Conservation (phyloP, 768 basidiomycete genomes). For the Tremella mesenterica region DNA sequence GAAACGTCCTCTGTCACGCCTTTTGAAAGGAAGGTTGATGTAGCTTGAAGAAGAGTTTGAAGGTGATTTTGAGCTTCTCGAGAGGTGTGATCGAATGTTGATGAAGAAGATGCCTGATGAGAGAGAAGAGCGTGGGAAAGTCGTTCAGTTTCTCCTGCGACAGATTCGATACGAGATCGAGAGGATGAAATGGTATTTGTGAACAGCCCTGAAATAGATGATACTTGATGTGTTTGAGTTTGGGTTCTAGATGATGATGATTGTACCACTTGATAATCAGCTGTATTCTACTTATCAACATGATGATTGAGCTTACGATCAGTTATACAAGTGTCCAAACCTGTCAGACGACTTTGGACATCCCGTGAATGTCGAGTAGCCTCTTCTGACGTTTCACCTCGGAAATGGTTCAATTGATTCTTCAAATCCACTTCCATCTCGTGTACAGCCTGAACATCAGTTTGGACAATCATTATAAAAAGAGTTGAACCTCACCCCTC, state of each 20-base stretch:
- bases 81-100: conserved; percentile 6
- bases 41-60: conserved; percentile 17
- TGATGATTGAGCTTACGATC: too few species aligned
- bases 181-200: not conserved
- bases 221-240: not conserved
- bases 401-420: too few species aligned
- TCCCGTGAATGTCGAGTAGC: too few species aligned
- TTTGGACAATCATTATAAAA: not conserved
- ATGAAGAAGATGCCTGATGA: conserved; percentile 2
- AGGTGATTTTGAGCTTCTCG: conserved; percentile 9
- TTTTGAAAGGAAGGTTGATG: conserved; percentile 26
- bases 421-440: too few species aligned
- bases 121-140: not conserved
- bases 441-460: conserved; percentile 11
- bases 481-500: conserved; percentile 9
- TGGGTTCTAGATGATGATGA: not conserved
- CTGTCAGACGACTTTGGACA: too few species aligned
- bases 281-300: too few species aligned
- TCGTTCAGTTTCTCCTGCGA: not conserved
- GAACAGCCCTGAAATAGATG: not conserved
- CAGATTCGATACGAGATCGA: not conserved
- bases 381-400: too few species aligned
- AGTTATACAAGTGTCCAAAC: too few species aligned
- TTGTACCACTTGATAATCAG: not conserved
- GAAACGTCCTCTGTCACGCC: conserved; percentile 40